Evolutionary conservation across 192 early-diverging fungal genomes (phyloP), one percentile per base, ranked within the genome.

Genomic region (Podila minutissima): DNA sequence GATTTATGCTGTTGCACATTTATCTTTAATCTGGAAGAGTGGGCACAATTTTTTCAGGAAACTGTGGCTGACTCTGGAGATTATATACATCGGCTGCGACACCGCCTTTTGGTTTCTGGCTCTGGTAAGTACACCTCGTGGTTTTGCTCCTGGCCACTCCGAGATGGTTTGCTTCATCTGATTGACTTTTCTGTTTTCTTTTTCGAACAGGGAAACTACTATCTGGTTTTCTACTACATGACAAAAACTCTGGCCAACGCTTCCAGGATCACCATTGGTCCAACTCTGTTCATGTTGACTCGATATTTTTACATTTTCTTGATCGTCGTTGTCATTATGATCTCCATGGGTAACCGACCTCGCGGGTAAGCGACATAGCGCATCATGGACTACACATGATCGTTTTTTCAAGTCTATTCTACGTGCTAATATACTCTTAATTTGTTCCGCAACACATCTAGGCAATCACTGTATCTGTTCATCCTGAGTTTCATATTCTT

Each of bases 301-400:
- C 71, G 77, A 35, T 81, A 81, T 19, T 20, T 69, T 12, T 81
- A 81, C 24, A 81, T 81, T 12, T 81, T 57, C 31, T 20, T 81
- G 29, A 81, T 81, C 60, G 77, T 81, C 4, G 71, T 81, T 22
- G 77, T 81, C 55, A 73, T 72, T 66, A 81, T 81, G 77, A 81
- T 81, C 7, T 81, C 77, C 2, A 73, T 81, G 77, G 77, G 77
- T 41, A 81, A 81, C 66, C 70, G 71, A 22, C 77, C 77, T 55
- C 77, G 77, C 29, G 77, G 77, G 77, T 81, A 81, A 62, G 41
- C 33, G n/a, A 26, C 0, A 2, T 6, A n/a, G 20, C 22, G 15
- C 13, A 29, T 1, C 28, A 29, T 13, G 49, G 17, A 20, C 1
- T 24, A 22, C 1, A n/a, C 24, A 31, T 51, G 7, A 26, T 12